A percentile compares a stretch with the other conserved stretches of the same genome.
Evolutionary conservation across 1,284 basidiomycete genomes (phyloP).

Genomic region (Volvariella volvacea): DNA sequence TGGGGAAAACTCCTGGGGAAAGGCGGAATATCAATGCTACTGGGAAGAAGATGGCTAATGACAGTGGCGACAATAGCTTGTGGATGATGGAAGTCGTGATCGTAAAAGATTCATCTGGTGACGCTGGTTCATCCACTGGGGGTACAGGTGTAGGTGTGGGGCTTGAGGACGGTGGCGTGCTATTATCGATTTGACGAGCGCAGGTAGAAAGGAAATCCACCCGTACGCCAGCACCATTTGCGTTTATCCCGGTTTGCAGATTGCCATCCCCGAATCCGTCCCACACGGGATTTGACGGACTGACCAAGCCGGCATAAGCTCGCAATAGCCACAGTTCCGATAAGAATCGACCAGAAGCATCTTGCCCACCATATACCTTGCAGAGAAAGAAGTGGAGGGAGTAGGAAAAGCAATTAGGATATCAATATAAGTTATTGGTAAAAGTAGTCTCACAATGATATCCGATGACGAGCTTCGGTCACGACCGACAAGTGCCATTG

Average conservation of each 20-base stretch:
- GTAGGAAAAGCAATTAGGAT: background rate
- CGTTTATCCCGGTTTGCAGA: conserved; percentile 52
- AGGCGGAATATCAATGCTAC: conserved; percentile 49
- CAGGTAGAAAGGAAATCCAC: conserved; percentile 54
- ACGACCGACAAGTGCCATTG: conserved; percentile 47
- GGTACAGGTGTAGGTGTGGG: conserved; percentile 6
- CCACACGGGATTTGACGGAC: conserved; percentile 50
- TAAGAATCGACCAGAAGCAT: conserved; percentile 56
- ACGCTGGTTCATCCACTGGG: background rate
- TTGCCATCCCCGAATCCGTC: conserved; percentile 54
- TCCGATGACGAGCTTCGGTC: conserved; percentile 49
- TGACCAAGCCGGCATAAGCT: conserved; percentile 54
- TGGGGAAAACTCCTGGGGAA: conserved; percentile 33
- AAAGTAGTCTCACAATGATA: conserved; percentile 32
- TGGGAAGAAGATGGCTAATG: conserved; percentile 50
- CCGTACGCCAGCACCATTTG: conserved; percentile 62
- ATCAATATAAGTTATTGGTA: conserved; percentile 20
- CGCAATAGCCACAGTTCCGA: conserved; percentile 73
- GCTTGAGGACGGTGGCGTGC: conserved; percentile 14
- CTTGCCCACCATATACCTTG: conserved; percentile 66
- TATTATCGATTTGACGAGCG: conserved; percentile 35
- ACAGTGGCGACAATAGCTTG: conserved; percentile 60
- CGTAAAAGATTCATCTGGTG: background rate
- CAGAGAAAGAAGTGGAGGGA: background rate
- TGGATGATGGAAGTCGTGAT: conserved; percentile 55